Percentiles rank a stretch among this genome's conserved stretches.
Conservation (phyloP, 2,329 filamentous ascomycete species). For the Aspergillus fijiensis region DNA sequence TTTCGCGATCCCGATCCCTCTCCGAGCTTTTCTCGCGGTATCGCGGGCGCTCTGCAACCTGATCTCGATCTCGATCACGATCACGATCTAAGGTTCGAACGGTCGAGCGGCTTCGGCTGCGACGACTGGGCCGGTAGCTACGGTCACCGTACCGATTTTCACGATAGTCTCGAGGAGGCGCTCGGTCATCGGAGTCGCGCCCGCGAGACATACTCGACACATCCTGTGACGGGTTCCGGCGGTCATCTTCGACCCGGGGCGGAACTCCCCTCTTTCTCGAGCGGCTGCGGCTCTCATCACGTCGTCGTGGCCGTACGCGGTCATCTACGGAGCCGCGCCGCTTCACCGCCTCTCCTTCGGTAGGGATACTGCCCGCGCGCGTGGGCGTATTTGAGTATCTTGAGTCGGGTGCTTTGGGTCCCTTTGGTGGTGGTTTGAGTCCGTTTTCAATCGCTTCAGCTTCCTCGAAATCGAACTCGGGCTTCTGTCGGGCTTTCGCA, state of each 20-base stretch:
- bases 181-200: slow-evolving; percentile 35
- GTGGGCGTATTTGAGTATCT: slow-evolving; percentile 29
- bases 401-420: slow-evolving; percentile 30
- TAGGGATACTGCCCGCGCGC: slow-evolving; percentile 30
- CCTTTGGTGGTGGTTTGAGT: slow-evolving; percentile 32
- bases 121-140: slow-evolving; percentile 35
- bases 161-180: slow-evolving; percentile 32
- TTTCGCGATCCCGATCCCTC: slow-evolving; percentile 17
- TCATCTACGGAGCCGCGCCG: slow-evolving; percentile 33
- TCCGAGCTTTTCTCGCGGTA: slow-evolving; percentile 13
- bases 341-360: slow-evolving; percentile 24
- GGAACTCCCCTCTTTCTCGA: slow-evolving; percentile 25
- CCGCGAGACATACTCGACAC: slow-evolving; percentile 32
- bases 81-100: slow-evolving; percentile 29
- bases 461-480: slow-evolving; percentile 53
- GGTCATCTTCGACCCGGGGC: slow-evolving; percentile 33
- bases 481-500: slow-evolving; percentile 51
- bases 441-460: slow-evolving; percentile 44
- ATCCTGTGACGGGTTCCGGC: slow-evolving; percentile 31
- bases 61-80: slow-evolving; percentile 12
- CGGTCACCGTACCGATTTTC: slow-evolving; percentile 29
- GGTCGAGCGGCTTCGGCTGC: slow-evolving; percentile 37
- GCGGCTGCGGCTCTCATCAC: slow-evolving; percentile 31
- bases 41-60: slow-evolving; percentile 6
- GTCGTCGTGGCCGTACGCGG: slow-evolving; percentile 24